Evolutionary conservation across 805 yeast genomes (phyloP).

Genomic region (Wickerhamiella vanderwaltii): DNA sequence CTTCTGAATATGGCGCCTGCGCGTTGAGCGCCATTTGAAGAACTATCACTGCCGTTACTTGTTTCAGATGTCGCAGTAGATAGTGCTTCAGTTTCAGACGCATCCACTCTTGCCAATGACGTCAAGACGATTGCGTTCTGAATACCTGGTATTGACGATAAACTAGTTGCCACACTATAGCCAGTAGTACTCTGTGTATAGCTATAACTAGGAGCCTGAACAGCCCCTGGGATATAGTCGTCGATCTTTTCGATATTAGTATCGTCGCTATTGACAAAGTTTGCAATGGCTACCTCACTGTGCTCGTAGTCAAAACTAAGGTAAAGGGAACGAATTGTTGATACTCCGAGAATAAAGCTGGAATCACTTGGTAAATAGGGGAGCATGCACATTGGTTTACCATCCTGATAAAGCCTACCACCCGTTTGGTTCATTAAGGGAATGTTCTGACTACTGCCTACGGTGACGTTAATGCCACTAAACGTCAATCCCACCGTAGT

Average conservation of each 20-base stretch:
- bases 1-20: too few relatives aligned
- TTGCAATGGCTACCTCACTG: slow-evolving; percentile 44
- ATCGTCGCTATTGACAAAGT: slow-evolving; percentile 24
- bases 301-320: slow-evolving; percentile 53
- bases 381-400: slow-evolving; percentile 17
- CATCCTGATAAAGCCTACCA: slow-evolving; percentile 29
- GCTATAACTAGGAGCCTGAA: slow-evolving; percentile 21
- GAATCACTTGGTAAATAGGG: slow-evolving; percentile 23
- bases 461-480: slow-evolving; percentile 12
- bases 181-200: slow-evolving; percentile 15
- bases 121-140: neutral
- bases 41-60: too few relatives aligned
- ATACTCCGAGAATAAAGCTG: slow-evolving; percentile 45
- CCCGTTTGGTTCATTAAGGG: slow-evolving; percentile 12
- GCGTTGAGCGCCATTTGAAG: too few relatives aligned
- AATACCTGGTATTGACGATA: slow-evolving; percentile 14
- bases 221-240: slow-evolving; percentile 23
- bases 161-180: slow-evolving; percentile 1
- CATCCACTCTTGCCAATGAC: too few relatives aligned
- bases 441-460: slow-evolving; percentile 10
- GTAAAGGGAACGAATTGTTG: slow-evolving; percentile 50
- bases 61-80: too few relatives aligned
- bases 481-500: slow-evolving; percentile 12
- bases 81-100: too few relatives aligned
- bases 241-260: slow-evolving; percentile 15